A percentile compares a stretch with the other conserved stretches of the same genome.
phyloP scores from a whole-genome alignment of 148 eudicot species.

The Camellia granthamiana region DNA sequence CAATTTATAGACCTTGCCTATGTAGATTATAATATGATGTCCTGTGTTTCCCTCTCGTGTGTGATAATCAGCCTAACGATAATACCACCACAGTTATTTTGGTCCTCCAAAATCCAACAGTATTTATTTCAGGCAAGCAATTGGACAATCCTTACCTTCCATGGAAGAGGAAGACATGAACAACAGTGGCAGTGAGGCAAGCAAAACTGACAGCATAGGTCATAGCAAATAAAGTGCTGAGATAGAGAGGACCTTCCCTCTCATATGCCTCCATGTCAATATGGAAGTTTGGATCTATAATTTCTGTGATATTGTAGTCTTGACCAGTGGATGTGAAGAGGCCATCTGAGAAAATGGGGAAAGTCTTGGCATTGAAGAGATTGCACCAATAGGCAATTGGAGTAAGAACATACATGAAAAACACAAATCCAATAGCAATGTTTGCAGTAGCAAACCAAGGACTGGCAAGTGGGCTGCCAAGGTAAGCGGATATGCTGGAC shows the following conservation, averaged over 20 bases:
- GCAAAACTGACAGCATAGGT: conserved; percentile 57
- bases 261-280: conserved; percentile 45
- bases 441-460: conserved; percentile 23
- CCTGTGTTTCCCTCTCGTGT: too few species aligned
- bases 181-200: conserved; percentile 46
- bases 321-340: conserved; percentile 59
- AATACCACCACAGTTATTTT: too few species aligned
- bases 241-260: conserved; percentile 41
- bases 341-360: conserved; percentile 45
- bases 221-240: conserved; percentile 49
- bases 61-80: too few species aligned
- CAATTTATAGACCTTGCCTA: too few species aligned
- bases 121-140: too few species aligned
- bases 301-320: conserved; percentile 49
- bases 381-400: conserved; percentile 19
- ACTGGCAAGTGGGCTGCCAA: conserved; percentile 18
- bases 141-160: conserved; percentile 41
- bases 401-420: conserved; percentile 17
- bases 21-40: too few species aligned
- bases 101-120: neutral
- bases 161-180: conserved; percentile 61
- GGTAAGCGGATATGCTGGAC: conserved; percentile 20
- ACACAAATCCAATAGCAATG: conserved; percentile 5
- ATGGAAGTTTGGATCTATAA: conserved; percentile 49
- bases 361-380: conserved; percentile 17